Evolutionary conservation across 371 early-diverging fungal genomes (phyloP), one percentile per base, ranked within the genome.

Genomic region (Circinella umbellata): DNA sequence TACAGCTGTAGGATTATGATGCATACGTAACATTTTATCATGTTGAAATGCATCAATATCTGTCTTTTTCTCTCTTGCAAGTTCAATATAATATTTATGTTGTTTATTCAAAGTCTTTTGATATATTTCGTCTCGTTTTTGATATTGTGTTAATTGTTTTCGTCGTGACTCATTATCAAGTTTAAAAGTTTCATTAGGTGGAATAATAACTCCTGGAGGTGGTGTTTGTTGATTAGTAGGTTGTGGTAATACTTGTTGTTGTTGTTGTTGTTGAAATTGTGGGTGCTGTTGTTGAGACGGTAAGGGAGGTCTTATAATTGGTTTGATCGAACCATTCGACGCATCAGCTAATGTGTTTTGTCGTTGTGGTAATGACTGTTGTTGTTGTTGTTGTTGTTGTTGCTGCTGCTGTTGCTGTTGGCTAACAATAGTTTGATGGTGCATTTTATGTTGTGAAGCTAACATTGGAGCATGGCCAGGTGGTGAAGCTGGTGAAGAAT

Each of bases 51-150:
- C 17, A 15, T 84, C 84, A 51, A 81, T 76, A 17, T 74, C 72
- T 1, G 55, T 57, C 66, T 81, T 84, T 66, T 80, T 81, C 14
- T 71, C 72, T 42, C 78, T 75, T 34, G 83, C 83, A 15, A 84
- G 63, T 20, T 74, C 73, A 34, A 81, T 39, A 61, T 81, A 81
- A 38, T 75, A 74, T 48, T 77, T 75, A 35, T 81, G 77, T 55
- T 84, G 84, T 5, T 34, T 61, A n/a, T 84, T 75, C 3, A 84
- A 61, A n/a, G 72, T 72, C 10, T 64, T 63, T 68, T 81, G 81
- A 38, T 84, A 80, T 3, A 49, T 39, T 8, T 69, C 46, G 61
- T 84, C 84, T 15, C 77, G 78, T 20, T 61, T 57, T 14, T 73
- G 69, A 57, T 84, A 81, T 8, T 64, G 63, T 38, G 64, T 53